These are phyloP conservation scores for Ophiosphaerella herpotricha DNA, from an alignment of 2,329 filamentous ascomycete species.

Conservation along the genomic window DNA sequence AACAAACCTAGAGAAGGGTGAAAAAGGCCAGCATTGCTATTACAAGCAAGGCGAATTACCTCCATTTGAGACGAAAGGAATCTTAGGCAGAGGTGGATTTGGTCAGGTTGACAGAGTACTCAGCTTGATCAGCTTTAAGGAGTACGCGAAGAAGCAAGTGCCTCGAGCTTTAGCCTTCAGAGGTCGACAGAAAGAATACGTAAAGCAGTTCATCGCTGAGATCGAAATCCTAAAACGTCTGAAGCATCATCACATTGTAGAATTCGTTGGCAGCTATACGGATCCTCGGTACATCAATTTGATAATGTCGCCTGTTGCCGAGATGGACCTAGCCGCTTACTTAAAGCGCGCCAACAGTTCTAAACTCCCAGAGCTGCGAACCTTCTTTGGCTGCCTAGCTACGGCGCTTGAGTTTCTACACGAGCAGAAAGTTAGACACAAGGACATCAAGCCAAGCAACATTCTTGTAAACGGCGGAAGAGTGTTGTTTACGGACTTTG, in stretches of 20 bases:
- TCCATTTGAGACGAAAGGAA: conserved; percentile 20
- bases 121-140: conserved; percentile 24
- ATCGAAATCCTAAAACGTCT: conserved; percentile 33
- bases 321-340: conserved; percentile 23
- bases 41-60: conserved; percentile 22
- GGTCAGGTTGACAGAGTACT: conserved; percentile 32
- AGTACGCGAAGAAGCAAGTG: conserved; percentile 21
- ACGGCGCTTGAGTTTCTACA: conserved; percentile 8
- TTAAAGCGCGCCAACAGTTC: conserved; percentile 13
- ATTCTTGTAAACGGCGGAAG: too few relatives aligned
- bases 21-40: conserved; percentile 27
- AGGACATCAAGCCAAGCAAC: too few relatives aligned
- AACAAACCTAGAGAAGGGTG: conserved; percentile 31
- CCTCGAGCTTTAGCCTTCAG: conserved; percentile 23
- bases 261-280: conserved; percentile 38
- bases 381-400: conserved; percentile 36
- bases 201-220: conserved; percentile 32
- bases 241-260: conserved; percentile 35
- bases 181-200: conserved; percentile 7
- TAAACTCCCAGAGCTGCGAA: neutral
- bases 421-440: conserved; percentile 27
- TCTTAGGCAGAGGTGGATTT: conserved; percentile 23
- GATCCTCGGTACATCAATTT: conserved; percentile 24
- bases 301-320: conserved; percentile 34
- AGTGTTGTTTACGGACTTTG: too few relatives aligned